Evolutionary conservation across 805 yeast genomes (phyloP), one percentile per base, ranked within the genome.

Genomic region (Saccharomycopsis sp.): DNA sequence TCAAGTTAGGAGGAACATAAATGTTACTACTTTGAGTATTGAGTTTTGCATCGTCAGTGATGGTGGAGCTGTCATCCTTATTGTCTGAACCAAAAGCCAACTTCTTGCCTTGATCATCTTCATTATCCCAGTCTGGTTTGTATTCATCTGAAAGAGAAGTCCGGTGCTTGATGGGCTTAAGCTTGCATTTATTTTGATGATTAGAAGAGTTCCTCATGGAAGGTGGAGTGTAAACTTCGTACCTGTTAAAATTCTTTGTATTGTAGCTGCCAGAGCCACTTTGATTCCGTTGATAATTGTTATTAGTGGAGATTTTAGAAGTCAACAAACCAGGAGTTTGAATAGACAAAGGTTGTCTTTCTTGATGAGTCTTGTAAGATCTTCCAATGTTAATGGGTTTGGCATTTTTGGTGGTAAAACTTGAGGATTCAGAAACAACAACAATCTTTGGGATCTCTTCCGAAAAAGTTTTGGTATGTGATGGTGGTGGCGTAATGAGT

Each of bases 211-310:
- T 22, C 16, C 47, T 30, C 15, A 39, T 43, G 13, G 87, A 75
- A 41, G 80, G 81, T 2, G 92, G 92, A 3, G 92, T 82, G 55
- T 80, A 82, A 50, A 70, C 78, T 54, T 82, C 89, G 51, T 77
- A 80, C 38, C 89, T 67, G 50, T 74, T 74, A 52, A 71, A 78
- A 13, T 52, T 42, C 31, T 51, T 34, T 20, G 37, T 36, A 20
- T 40, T 37, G 35, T 43, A 45, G 36, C 39, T 39, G 15, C 43
- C 50, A 22, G 31, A 34, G 23, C 45, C 43, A 25, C 19, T 46
- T 18, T n/a, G n/a, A n/a, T n/a, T n/a, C n/a, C n/a, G n/a, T n/a
- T n/a, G n/a, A n/a, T n/a, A n/a, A n/a, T n/a, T n/a, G n/a, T n/a
- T n/a, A n/a, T n/a, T n/a, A n/a, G n/a, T n/a, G n/a, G n/a, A n/a